These are phyloP conservation scores for Ustilago tritici DNA, from an alignment of 1,284 basidiomycete species.

Conservation along the genomic window DNA sequence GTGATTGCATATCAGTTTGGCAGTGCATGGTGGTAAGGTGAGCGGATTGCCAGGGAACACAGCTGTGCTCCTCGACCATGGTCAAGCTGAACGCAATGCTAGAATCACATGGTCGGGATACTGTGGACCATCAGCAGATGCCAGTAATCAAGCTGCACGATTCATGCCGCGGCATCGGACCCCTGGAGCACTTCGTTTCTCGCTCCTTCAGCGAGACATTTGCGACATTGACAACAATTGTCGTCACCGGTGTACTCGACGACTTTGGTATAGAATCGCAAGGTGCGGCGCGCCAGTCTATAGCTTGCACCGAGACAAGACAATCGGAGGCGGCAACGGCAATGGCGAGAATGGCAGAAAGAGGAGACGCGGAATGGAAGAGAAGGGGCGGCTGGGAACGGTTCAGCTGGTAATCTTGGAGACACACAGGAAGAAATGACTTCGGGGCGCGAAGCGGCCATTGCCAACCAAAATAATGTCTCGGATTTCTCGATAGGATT, in stretches of 20 bases:
- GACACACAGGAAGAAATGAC: neutral
- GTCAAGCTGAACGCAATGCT: neutral
- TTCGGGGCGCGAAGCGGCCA: constrained; percentile 12
- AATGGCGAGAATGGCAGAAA: neutral
- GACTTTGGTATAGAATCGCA: too few species aligned
- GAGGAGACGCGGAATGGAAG: neutral
- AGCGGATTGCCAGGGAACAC: neutral
- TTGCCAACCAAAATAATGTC: neutral
- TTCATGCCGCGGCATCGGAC: constrained; percentile 2
- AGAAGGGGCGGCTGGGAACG: constrained; percentile 1
- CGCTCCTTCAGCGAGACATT: neutral
- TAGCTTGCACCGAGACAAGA: neutral
- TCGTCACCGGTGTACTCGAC: neutral
- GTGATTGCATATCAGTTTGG: neutral
- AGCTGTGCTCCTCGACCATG: neutral
- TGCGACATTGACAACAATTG: neutral
- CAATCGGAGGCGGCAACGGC: neutral
- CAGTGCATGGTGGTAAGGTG: neutral
- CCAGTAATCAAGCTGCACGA: neutral
- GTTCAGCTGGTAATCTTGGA: neutral
- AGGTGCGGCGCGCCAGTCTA: too few species aligned
- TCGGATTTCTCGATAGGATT: neutral
- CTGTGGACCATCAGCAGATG: neutral
- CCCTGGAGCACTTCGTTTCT: neutral
- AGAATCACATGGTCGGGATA: neutral